Percentiles rank a stretch among this genome's conserved stretches.
phyloP scores from a whole-genome alignment of 2,329 filamentous ascomycete species.

The Penicillium sp. region DNA sequence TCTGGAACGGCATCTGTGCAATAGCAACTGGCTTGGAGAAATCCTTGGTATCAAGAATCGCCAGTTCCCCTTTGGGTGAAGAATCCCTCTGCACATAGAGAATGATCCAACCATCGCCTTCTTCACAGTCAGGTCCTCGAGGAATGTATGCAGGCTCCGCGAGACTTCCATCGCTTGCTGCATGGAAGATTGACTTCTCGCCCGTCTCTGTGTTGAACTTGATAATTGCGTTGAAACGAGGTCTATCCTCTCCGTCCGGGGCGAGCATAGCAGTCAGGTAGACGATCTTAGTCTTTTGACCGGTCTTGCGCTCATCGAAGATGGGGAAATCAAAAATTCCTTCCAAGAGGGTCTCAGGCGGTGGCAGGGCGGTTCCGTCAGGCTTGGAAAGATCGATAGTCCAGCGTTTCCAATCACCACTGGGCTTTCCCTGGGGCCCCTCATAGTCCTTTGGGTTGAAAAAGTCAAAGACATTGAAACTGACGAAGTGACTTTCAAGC shows the following conservation, averaged over 20 bases:
- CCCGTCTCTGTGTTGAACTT: background rate
- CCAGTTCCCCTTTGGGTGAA: background rate
- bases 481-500: background rate
- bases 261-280: background rate
- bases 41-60: slow-evolving; percentile 30
- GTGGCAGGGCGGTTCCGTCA: background rate
- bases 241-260: background rate
- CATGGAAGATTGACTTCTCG: background rate
- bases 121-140: background rate
- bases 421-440: background rate
- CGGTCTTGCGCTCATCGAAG: background rate
- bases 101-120: background rate
- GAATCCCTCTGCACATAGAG: background rate
- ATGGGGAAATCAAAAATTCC: background rate
- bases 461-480: background rate
- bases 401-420: background rate
- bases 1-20: slow-evolving; percentile 43
- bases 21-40: slow-evolving; percentile 44
- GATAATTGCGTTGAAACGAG: background rate
- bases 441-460: background rate
- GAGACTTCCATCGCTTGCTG: background rate
- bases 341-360: background rate
- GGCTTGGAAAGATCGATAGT: background rate
- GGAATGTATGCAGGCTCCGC: background rate
- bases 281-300: background rate